phyloP scores from a whole-genome alignment of 345 rosid genomes.

The Salix caprea region DNA sequence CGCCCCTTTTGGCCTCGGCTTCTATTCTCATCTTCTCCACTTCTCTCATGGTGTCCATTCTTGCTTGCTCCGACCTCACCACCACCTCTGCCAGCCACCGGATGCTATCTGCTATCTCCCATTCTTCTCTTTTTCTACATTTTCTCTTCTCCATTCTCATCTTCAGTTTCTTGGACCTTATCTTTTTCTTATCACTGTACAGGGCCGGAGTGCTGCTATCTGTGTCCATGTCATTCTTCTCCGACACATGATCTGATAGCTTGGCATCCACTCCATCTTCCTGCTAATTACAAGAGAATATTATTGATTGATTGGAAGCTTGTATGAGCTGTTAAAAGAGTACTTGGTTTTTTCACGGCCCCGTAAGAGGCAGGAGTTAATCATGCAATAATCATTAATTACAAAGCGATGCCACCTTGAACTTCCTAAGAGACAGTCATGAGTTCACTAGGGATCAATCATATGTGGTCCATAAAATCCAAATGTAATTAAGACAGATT shows the following conservation, averaged over 20 bases:
- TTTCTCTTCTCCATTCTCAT: conserved; percentile 44
- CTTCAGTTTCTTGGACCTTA: conserved; percentile 39
- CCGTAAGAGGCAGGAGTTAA: too few species aligned
- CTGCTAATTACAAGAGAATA: conserved; percentile 26
- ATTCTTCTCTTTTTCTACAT: conserved; percentile 44
- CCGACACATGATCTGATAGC: conserved; percentile 45
- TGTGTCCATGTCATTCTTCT: conserved; percentile 54
- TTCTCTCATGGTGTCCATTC: conserved; percentile 85
- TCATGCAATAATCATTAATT: too few species aligned
- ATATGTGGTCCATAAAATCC: neutral
- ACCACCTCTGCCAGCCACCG: conserved; percentile 80
- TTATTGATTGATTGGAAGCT: neutral
- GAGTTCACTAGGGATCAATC: neutral
- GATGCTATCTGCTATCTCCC: conserved; percentile 75
- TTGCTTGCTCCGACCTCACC: conserved; percentile 77
- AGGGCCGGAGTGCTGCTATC: conserved; percentile 85
- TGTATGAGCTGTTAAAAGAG: neutral
- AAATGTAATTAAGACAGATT: neutral
- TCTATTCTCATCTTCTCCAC: conserved; percentile 86
- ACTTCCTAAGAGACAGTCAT: neutral
- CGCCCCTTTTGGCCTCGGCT: conserved; percentile 77
- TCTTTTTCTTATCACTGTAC: conserved; percentile 45
- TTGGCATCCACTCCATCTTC: conserved; percentile 53
- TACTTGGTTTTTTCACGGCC: too few species aligned
- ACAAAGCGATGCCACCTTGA: neutral